Conservation (phyloP, 306 rosid species). For the Prunus salicina region DNA sequence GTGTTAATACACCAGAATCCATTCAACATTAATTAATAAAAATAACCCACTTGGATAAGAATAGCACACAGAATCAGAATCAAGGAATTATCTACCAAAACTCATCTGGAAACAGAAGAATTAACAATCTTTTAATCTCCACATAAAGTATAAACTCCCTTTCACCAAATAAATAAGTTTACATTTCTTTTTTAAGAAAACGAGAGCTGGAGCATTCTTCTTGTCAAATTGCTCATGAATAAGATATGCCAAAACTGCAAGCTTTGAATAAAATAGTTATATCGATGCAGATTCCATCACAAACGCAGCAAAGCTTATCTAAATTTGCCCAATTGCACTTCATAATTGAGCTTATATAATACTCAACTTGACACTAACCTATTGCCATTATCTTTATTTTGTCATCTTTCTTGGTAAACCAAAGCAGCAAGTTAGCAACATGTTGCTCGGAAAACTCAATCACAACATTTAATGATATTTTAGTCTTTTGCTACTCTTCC, state of each 20-base stretch:
- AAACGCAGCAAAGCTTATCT: too few relatives aligned
- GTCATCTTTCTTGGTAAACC: too few relatives aligned
- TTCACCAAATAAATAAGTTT: too few relatives aligned
- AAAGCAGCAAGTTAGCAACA: neutral
- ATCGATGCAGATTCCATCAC: neutral
- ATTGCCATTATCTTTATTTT: too few relatives aligned
- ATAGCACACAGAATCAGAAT: neutral
- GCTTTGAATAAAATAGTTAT: neutral
- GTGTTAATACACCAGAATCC: too few relatives aligned
- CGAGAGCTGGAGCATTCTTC: neutral
- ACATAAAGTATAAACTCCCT: too few relatives aligned
- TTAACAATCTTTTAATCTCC: neutral
- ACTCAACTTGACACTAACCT: too few relatives aligned
- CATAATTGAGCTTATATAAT: too few relatives aligned
- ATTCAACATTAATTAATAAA: too few relatives aligned
- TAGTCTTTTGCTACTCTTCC: neutral
- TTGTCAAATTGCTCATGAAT: neutral
- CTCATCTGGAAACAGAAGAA: neutral
- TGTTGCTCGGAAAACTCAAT: neutral
- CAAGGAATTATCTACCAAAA: neutral
- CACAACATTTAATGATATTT: neutral
- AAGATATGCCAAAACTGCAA: neutral
- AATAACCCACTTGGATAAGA: slow-evolving; percentile 9
- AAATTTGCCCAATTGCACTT: too few relatives aligned
- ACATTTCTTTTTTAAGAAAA: neutral